Base-by-base conservation (phyloP, 352 stramenopile species). In the Thraustotheca clavata region DNA sequence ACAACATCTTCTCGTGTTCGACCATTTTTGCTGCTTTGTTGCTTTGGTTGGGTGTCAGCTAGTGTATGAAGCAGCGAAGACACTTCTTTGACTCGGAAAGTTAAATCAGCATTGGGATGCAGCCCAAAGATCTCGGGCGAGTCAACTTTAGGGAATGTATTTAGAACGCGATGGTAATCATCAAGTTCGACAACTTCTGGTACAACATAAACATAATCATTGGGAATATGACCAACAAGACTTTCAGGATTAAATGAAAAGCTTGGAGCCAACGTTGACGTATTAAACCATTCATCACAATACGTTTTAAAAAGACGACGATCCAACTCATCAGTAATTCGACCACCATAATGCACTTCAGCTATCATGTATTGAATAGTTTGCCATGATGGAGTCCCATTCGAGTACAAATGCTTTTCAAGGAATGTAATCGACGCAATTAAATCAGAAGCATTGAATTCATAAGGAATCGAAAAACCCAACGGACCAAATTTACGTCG, bases 311-410 rank as follows among this genome's bases (percentile, higher is more conserved):
- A 89, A 32, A 89, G 73, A 16, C 79, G 76, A 5, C 81, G 74
- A 49, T 93, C 83, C 62, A 88, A 73, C 43, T 93, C 79, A 54
- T 90, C 83, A 18, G 80, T 91, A 67, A 93, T 89, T 18, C 78
- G 76, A 41, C 83, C 83, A 40, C 83, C 83, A 46, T 93, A 93
- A 59, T 93, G 79, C 34, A 91, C 80, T 50, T 93, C 83, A 0
- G 79, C 80, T 22, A 89, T 73, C 79, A 93, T 89, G 61, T 90
- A 93, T 69, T 89, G 81, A 32, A 93, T 68, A 12, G 83, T 91
- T 0, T 70, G 68, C 83, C 81, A 92, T 27, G 75, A 86, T 9
- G 83, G 62, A 3, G 62, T 73, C 7, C 67, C 70, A 0, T 72
- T 83, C 9, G 76, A 74, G 69, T 87, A 88, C 60, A 90, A 66